Evolutionary conservation across 345 rosid genomes (phyloP).

Genomic region (Aurinia saxatilis): DNA sequence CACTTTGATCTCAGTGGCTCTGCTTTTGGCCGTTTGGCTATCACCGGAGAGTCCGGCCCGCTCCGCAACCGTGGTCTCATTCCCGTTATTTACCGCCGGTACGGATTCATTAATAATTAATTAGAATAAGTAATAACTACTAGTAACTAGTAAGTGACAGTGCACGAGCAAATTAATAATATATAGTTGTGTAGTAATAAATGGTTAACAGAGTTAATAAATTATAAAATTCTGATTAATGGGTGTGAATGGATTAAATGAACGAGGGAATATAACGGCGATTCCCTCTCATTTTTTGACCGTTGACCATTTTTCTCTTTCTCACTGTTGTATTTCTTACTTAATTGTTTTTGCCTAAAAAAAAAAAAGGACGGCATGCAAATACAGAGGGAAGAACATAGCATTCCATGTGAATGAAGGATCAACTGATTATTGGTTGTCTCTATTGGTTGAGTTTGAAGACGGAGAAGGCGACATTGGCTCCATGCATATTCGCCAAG

Average conservation of each 20-base stretch:
- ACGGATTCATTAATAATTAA: not conserved
- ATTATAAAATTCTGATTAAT: not conserved
- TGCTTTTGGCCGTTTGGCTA: constrained; percentile 87
- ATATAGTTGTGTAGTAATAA: too few species aligned
- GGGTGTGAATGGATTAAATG: constrained; percentile 10
- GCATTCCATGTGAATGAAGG: constrained; percentile 95
- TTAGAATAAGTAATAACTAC: not conserved
- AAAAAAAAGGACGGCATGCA: constrained; percentile 69
- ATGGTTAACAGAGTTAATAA: not conserved
- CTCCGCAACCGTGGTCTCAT: constrained; percentile 84
- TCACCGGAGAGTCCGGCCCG: constrained; percentile 55
- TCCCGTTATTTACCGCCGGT: constrained; percentile 69
- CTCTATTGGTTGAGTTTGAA: constrained; percentile 82
- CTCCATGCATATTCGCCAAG: constrained; percentile 85
- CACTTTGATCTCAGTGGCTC: constrained; percentile 98
- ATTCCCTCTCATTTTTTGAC: constrained; percentile 20
- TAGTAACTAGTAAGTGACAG: constrained; percentile 27
- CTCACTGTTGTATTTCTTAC: not conserved
- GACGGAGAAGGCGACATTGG: constrained; percentile 98
- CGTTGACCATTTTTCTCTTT: constrained; percentile 13
- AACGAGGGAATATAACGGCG: constrained; percentile 14
- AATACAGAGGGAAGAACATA: constrained; percentile 69
- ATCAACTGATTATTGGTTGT: constrained; percentile 81
- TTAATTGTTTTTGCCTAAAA: not conserved
- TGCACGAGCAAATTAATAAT: too few species aligned